Percentiles rank a stretch among this genome's conserved stretches.
Conservation (phyloP, 805 yeast species). For the Clavispora phyllophila region DNA sequence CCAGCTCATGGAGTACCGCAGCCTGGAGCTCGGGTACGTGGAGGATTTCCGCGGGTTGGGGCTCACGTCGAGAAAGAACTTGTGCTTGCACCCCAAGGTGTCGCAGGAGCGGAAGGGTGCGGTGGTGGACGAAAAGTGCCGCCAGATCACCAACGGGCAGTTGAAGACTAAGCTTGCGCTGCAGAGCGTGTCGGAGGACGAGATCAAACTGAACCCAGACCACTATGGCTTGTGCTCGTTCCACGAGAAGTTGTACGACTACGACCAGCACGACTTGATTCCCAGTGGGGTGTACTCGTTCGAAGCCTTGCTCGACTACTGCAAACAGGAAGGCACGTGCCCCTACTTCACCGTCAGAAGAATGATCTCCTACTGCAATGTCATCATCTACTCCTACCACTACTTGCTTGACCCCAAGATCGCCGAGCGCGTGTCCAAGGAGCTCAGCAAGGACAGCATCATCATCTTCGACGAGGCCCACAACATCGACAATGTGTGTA, state of each 20-base stretch:
- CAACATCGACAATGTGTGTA: slow-evolving; percentile 97
- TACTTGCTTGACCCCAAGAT: slow-evolving; percentile 95
- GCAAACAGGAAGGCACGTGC: slow-evolving; percentile 77
- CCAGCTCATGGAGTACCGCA: slow-evolving; percentile 79
- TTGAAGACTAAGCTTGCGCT: slow-evolving; percentile 59
- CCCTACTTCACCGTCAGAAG: slow-evolving; percentile 98
- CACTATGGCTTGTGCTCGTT: slow-evolving; percentile 59
- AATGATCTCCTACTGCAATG: slow-evolving; percentile 92
- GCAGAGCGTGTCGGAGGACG: slow-evolving; percentile 41
- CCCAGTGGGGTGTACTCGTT: slow-evolving; percentile 95
- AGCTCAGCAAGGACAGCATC: slow-evolving; percentile 86
- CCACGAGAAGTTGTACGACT: slow-evolving; percentile 84
- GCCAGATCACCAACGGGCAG: slow-evolving; percentile 91
- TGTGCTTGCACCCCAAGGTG: slow-evolving; percentile 86
- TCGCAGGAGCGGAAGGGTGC: slow-evolving; percentile 85
- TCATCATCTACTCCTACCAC: slow-evolving; percentile 94
- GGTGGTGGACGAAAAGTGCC: slow-evolving; percentile 92
- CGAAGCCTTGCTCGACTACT: slow-evolving; percentile 72
- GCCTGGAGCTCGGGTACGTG: slow-evolving; percentile 73
- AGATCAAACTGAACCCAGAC: slow-evolving; percentile 41
- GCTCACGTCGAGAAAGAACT: slow-evolving; percentile 86
- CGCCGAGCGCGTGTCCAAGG: slow-evolving; percentile 90
- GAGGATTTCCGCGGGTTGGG: slow-evolving; percentile 96
- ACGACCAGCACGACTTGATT: slow-evolving; percentile 82
- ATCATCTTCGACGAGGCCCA: slow-evolving; percentile 98